These are phyloP conservation scores for Arthrobotrys megalospora DNA, from an alignment of 2,329 filamentous ascomycete species.

Conservation along the genomic window DNA sequence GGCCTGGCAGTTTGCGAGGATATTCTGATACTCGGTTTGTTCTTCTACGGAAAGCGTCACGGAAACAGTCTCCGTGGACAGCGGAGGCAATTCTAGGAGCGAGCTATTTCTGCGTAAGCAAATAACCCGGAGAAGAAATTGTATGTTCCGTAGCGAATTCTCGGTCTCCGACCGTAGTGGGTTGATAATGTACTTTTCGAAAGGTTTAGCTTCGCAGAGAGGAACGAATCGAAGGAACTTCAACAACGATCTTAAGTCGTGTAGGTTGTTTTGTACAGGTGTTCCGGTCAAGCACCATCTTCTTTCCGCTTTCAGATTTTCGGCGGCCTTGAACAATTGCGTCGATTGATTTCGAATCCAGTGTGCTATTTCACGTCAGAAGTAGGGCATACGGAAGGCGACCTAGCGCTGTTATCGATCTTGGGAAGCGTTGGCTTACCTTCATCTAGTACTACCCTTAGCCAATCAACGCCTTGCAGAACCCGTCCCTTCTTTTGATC, in stretches of 20 bases:
- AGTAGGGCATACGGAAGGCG: background rate
- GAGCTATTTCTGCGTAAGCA: conserved; percentile 51
- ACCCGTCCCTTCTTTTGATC: conserved; percentile 8
- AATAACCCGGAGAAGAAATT: conserved; percentile 43
- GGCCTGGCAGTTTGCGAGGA: conserved; percentile 11
- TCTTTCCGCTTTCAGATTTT: conserved; percentile 68
- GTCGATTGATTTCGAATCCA: conserved; percentile 71
- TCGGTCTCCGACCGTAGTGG: conserved; percentile 65
- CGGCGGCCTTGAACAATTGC: conserved; percentile 68
- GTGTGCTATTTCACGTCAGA: conserved; percentile 68
- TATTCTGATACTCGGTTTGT: background rate
- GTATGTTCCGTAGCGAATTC: conserved; percentile 36
- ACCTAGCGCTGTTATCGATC: no score
- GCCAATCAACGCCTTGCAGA: conserved; percentile 2
- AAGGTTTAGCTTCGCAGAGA: conserved; percentile 67
- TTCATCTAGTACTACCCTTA: conserved; percentile 38
- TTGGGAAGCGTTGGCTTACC: no score
- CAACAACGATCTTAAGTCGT: conserved; percentile 72
- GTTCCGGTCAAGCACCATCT: conserved; percentile 73
- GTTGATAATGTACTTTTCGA: conserved; percentile 68
- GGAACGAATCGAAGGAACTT: conserved; percentile 69
- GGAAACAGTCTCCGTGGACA: conserved; percentile 1
- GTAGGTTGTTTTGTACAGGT: conserved; percentile 72
- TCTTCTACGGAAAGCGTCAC: conserved; percentile 3
- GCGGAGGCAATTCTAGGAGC: conserved; percentile 9